phyloP scores from a whole-genome alignment of 139 green algal genomes.

The Chlamydomonas urium region DNA sequence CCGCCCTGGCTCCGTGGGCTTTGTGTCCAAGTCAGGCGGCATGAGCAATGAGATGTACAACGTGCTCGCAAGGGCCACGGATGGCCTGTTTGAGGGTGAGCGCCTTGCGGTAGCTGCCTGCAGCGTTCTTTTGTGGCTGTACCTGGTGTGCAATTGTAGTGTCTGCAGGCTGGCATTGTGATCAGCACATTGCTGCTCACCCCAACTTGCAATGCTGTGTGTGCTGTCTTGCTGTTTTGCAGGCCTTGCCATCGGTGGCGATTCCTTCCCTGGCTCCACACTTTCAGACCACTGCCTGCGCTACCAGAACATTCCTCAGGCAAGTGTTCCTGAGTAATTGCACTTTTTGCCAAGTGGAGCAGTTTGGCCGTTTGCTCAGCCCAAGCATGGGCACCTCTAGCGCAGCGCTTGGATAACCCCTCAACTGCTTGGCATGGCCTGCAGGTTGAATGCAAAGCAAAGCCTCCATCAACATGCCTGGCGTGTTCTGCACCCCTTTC shows the following conservation, averaged over 20 bases:
- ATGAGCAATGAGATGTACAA: conserved; percentile 98
- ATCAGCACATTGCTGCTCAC: background rate
- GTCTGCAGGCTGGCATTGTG: too few relatives aligned
- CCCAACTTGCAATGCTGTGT: background rate
- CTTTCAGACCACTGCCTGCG: conserved; percentile 88
- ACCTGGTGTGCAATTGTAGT: too few relatives aligned
- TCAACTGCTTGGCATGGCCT: too few relatives aligned
- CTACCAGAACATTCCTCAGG: conserved; percentile 67
- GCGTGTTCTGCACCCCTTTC: too few relatives aligned
- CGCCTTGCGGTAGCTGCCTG: background rate
- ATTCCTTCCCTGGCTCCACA: conserved; percentile 88
- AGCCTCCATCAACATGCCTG: too few relatives aligned
- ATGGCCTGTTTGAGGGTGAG: conserved; percentile 88
- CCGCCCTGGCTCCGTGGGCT: conserved; percentile 64
- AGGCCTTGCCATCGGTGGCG: conserved; percentile 91
- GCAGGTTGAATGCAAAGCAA: too few relatives aligned
- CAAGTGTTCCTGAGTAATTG: background rate
- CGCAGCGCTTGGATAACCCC: too few relatives aligned
- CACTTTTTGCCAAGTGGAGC: too few relatives aligned
- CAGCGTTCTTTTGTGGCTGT: background rate
- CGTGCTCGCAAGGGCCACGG: conserved; percentile 80
- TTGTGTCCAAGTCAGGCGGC: conserved; percentile 89
- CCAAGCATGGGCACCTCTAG: too few relatives aligned
- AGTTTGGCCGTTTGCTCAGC: too few relatives aligned
- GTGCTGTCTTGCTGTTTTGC: background rate